Evolutionary conservation across 2,329 filamentous ascomycete species (phyloP), one percentile per base, ranked within the genome.

Genomic region (Botrytis squamosa): DNA sequence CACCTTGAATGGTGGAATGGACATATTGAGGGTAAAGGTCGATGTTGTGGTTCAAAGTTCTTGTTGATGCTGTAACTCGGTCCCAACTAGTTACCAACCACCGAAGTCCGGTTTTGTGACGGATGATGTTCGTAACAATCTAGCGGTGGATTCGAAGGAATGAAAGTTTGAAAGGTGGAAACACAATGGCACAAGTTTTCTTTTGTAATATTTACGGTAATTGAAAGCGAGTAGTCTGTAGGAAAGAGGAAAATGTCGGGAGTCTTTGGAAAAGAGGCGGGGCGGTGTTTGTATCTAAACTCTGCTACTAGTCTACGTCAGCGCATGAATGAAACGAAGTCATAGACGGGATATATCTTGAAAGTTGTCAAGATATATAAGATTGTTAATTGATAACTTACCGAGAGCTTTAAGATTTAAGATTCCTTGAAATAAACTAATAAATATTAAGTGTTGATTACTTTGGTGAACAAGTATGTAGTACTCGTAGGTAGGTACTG

Each of bases 1-100:
- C 86, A 99, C 96, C 85, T 93, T 97, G 87, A 97, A 98, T 75
- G 91, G 90, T 79, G 87, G 86, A 75, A 82, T 83, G 83, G 91
- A 86, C 92, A 95, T 95, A 82, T 83, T 88, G 71, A 62, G 42
- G 33, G 29, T 69, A 60, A 40, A 29, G 40, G 49, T 9, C 29
- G 8, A 29, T 57, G 42, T 36, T 62, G 57, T 55, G 52, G 18
- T 69, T n/a, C n/a, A 60, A 46, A 60, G 52, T 72, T 44, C 10
- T 64, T 71, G 60, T 52, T 73, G 71, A 60, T 52, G 64, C 62
- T 73, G 71, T 60, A 69, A 69, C 64, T 69, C 60, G 52, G 64
- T 69, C 64, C 71, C 12, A 44, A 67, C 64, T 52, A 49, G 65
- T 73, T 73, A 66, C 65, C 71, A 65, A 71, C 70, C 59, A 65